A percentile compares a stretch with the other conserved stretches of the same genome.
Conservation (phyloP, 306 rosid genomes). For the Amphicarpaea edgeworthii region DNA sequence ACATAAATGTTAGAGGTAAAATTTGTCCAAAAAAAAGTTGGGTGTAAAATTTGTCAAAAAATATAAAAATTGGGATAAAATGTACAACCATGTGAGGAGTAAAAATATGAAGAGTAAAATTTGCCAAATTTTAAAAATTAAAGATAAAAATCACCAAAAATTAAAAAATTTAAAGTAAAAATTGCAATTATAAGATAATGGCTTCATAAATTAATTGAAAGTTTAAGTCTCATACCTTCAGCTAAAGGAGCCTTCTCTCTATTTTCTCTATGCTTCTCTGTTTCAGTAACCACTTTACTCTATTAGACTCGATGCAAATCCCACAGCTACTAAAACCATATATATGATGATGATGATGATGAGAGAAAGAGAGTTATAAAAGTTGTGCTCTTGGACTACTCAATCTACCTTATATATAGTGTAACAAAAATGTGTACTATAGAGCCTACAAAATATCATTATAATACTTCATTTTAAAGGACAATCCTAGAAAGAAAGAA, state of each 20-base stretch:
- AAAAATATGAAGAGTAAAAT: too few relatives aligned
- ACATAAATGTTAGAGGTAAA: too few relatives aligned
- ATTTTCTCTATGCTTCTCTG: neutral
- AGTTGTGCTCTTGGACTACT: constrained; percentile 20
- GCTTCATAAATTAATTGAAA: neutral
- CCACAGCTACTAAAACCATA: neutral
- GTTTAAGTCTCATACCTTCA: constrained; percentile 31
- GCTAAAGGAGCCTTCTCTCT: neutral
- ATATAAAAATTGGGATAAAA: too few relatives aligned
- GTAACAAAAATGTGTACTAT: neutral
- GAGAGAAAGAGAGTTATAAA: neutral
- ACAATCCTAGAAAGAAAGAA: constrained; percentile 36
- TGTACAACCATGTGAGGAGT: too few relatives aligned
- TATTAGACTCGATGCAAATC: neutral
- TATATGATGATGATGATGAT: neutral
- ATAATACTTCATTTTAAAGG: constrained; percentile 47
- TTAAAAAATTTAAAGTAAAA: too few relatives aligned
- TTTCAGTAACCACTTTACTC: constrained; percentile 6
- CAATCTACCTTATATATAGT: constrained; percentile 37
- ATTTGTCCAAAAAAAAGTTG: too few relatives aligned
- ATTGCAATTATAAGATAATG: too few relatives aligned
- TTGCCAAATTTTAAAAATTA: too few relatives aligned
- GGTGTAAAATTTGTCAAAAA: too few relatives aligned
- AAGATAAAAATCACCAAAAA: too few relatives aligned
- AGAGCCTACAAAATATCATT: constrained; percentile 21